Evolutionary conservation across 306 rosid genomes (phyloP), one percentile per base, ranked within the genome.

Genomic region (Prunus armeniaca): DNA sequence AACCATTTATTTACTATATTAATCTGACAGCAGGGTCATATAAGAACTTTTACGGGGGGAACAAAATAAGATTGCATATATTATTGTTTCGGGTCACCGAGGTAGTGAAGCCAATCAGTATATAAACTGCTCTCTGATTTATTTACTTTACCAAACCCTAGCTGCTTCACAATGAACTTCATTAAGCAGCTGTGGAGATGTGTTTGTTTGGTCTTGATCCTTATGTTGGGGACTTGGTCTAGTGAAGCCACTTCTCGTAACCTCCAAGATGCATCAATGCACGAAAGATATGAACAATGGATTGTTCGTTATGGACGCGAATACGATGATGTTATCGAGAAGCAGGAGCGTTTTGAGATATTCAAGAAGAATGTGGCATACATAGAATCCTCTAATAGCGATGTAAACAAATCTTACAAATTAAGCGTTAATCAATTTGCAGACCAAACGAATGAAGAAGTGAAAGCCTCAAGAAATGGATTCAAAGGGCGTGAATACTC

Each of bases 381-480:
- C 27, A 74, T 84, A 2, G 88, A 86, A 18, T n/a, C 75, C 14
- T 82, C 50, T 67, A 88, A 88, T 62, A 51, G 13, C 20, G 78
- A 38, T 54, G 84, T 70, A 18, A 69, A 73, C 28, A 79, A 85
- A 78, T 73, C 82, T 45, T 83, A 87, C 65, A 84, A 74, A 50
- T 72, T 82, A 6, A 63, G 61, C 3, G 27, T 82, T 76, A 85
- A 76, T 18, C 70, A 73, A 54, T 80, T 77, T 74, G 79, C 86
- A 24, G 86, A 83, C 45, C 89, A 79, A 30, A 85, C 87, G 25
- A 83, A 81, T 1, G 85, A 87, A 6, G 93, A 89, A 58, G 82
- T 88, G 68, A 52, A 19, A 11, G 11, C 75, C 55, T 9, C 69
- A 0, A 82, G 93, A 68, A 86, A 84, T 15, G 69, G 76, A 57